Evolutionary conservation across 352 stramenopile genomes (phyloP), one percentile per base, ranked within the genome.

Genomic region (Peronosclerospora sorghi): DNA sequence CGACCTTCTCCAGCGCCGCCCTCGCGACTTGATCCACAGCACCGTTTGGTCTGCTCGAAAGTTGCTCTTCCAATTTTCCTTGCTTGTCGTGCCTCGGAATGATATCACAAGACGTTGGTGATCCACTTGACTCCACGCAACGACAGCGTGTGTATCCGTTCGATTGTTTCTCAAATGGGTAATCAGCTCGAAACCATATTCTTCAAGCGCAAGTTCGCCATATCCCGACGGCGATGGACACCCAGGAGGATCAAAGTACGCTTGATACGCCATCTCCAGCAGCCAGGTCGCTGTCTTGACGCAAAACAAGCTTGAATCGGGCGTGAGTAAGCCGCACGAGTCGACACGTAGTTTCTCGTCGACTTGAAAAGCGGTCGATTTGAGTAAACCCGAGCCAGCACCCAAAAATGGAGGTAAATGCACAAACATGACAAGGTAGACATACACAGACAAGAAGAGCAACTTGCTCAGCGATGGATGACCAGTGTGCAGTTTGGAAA

Each of bases 1-100:
- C 10, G 63, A 79, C n/a, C 41, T 63, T 18, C 62, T 65, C 26
- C 62, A 68, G 5, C 73, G 58, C 19, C 69, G 58, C 2, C 68
- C 73, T 45, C 65, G 66, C 8, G 80, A 85, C 40, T 80, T 79
- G 42, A 90, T 81, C 59, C 71, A 89, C 4, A 91, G 52, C 21
- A 87, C 76, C 14, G 73, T 65, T 52, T 91, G 75, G 39, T 88
- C 69, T 9, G 83, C 86, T 15, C 80, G 74, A 3, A 94, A 50
- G 46, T 94, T 94, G 48, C 78, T 90, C 48, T 79, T 90, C 82
- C 82, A 94, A 54, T 94, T 88, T 38, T 78, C 72, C 26, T 84
- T 81, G 54, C 80, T 90, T 1, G 82, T 86, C 19, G 82, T 92
- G 3, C 82, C 82, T 34, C 82, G 73, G 38, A 94, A 94, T 8